Evolutionary conservation across 306 rosid genomes (phyloP), one percentile per base, ranked within the genome.

Genomic region (Canavalia gladiata): DNA sequence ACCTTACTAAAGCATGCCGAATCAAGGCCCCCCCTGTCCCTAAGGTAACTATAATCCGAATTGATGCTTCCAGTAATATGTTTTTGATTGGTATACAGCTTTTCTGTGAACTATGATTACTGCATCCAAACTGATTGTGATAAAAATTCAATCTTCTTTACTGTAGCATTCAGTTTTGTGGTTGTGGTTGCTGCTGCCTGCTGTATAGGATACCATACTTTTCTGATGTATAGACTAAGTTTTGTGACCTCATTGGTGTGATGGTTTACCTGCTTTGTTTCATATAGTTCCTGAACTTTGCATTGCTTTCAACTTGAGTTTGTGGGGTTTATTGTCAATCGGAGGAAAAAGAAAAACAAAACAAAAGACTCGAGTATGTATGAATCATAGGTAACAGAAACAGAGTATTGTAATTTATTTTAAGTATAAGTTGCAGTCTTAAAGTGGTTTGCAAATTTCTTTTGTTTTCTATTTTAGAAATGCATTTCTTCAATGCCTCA

Each of bases 11-110:
- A 81, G 86, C 92, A 58, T 95, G 98, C 91, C 92, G 78, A 68
- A 80, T 64, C 76, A 89, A 86, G 88, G 94, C 97, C 52, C 94
- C 98, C n/a, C 94, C 91, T 29, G 91, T 95, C 81, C 98, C 99
- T 18, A 91, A 91, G 99, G 99, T 93, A 82, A 82, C 71, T 81
- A 70, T 82, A 56, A 72, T 78, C 49, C 72, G 33, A 79, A 49
- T 57, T 81, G 73, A 83, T 80, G 65, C 77, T 77, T 81, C 52
- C 28, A 37, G 72, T 73, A 7, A 4, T 69, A 35, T 78, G 12
- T 55, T 80, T 80, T 29, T 76, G 71, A 60, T 28, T 57, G 47
- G 34, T 69, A 34, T 35, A 29, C 37, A 35, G 13, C 57, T 79
- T 70, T 64, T 37, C 50, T 46, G 33, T 59, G 60, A 72, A 62